A percentile compares a stretch with the other conserved stretches of the same genome.
Evolutionary conservation across 441 rosid genomes (phyloP).

Genomic region (Gossypium lobatum): DNA sequence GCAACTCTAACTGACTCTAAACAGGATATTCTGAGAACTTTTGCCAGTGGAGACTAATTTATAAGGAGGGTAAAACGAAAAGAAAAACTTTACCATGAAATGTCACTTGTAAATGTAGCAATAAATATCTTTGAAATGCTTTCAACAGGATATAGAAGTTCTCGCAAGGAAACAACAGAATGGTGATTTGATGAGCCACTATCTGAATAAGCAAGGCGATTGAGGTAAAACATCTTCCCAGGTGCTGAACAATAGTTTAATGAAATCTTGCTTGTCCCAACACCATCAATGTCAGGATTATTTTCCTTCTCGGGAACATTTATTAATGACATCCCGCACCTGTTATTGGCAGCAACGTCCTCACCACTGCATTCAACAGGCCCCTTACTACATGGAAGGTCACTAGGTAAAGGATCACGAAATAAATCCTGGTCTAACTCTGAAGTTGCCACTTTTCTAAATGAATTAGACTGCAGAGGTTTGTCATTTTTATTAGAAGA

Average conservation of each 20-base stretch:
- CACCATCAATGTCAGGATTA: slow-evolving; percentile 15
- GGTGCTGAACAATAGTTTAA: slow-evolving; percentile 24
- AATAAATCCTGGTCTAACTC: slow-evolving; percentile 13
- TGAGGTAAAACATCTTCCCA: slow-evolving; percentile 73
- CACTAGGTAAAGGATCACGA: slow-evolving; percentile 17
- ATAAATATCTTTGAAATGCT: slow-evolving; percentile 58
- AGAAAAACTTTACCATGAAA: slow-evolving; percentile 47
- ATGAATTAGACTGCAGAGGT: slow-evolving; percentile 17
- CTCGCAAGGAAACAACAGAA: slow-evolving; percentile 58
- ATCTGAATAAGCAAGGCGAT: slow-evolving; percentile 56
- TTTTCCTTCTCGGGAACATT: slow-evolving; percentile 17
- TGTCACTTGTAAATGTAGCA: slow-evolving; percentile 89
- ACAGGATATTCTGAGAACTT: neutral
- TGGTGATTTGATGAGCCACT: slow-evolving; percentile 27
- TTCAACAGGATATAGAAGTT: slow-evolving; percentile 70
- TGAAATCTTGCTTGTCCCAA: slow-evolving; percentile 14
- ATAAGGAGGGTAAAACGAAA: neutral
- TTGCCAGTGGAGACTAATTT: neutral
- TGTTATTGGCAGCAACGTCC: slow-evolving; percentile 5
- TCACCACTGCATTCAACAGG: slow-evolving; percentile 16
- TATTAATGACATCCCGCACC: slow-evolving; percentile 7
- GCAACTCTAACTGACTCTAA: neutral
- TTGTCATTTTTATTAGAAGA: slow-evolving; percentile 20
- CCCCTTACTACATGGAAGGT: slow-evolving; percentile 21
- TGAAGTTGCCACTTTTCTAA: slow-evolving; percentile 16